phyloP scores from a whole-genome alignment of 1,139 yeast genomes.

The Zygoascus meyerae region DNA sequence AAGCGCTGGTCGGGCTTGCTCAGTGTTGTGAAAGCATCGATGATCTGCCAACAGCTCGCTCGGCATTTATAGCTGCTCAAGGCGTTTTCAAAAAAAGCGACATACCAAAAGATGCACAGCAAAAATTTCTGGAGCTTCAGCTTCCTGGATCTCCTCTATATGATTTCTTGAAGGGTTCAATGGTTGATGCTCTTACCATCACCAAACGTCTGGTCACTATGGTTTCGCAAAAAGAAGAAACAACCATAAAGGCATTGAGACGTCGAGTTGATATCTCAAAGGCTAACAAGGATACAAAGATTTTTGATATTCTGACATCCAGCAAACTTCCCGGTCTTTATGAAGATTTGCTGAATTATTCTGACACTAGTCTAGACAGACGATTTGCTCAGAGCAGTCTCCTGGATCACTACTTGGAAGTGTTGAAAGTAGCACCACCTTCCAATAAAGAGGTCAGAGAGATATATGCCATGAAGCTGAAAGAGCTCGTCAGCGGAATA shows the following conservation, averaged over 20 bases:
- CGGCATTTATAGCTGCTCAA: conserved; percentile 19
- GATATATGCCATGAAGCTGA: conserved; percentile 40
- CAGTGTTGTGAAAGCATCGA: conserved; percentile 26
- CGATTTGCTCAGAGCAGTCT: conserved; percentile 53
- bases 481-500: conserved; percentile 64
- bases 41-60: conserved; percentile 24
- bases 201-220: conserved; percentile 47
- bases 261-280: conserved; percentile 31
- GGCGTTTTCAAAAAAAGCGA: conserved; percentile 14
- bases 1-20: conserved; percentile 30
- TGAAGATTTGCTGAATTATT: conserved; percentile 47
- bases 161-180: conserved; percentile 46
- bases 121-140: conserved; percentile 46
- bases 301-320: conserved; percentile 44
- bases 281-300: conserved; percentile 35
- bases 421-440: conserved; percentile 44
- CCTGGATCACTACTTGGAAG: conserved; percentile 51
- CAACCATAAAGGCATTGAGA: conserved; percentile 28
- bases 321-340: conserved; percentile 53
- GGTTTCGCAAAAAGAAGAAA: conserved; percentile 40
- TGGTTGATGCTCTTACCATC: conserved; percentile 49
- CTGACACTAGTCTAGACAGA: conserved; percentile 59
- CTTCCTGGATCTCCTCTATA: conserved; percentile 62
- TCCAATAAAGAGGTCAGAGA: conserved; percentile 36
- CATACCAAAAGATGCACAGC: conserved; percentile 25